phyloP scores from a whole-genome alignment of 1,139 yeast genomes.

The Diutina ranongensis region DNA sequence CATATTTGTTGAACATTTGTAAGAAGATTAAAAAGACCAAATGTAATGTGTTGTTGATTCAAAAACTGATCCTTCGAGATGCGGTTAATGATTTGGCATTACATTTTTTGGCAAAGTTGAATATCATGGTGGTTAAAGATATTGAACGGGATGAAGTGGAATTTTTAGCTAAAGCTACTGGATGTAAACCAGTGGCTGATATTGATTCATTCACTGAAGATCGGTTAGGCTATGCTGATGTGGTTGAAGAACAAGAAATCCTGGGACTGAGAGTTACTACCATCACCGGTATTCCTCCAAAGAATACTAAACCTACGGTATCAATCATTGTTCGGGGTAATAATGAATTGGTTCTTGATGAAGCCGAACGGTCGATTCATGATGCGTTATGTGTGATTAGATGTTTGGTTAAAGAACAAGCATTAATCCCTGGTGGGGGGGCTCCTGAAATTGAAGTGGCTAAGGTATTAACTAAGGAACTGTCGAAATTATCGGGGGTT shows the following conservation, averaged over 20 bases:
- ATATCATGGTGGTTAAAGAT: conserved; percentile 89
- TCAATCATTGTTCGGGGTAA: conserved; percentile 94
- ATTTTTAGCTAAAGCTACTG: conserved; percentile 80
- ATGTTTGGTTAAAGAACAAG: conserved; percentile 88
- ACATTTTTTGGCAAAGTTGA: conserved; percentile 85
- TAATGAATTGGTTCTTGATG: conserved; percentile 78
- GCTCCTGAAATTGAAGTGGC: conserved; percentile 97
- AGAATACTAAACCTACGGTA: conserved; percentile 61
- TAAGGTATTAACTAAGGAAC: conserved; percentile 65
- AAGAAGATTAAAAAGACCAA: conserved; percentile 93
- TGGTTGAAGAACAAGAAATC: conserved; percentile 84
- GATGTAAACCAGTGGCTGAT: conserved; percentile 95
- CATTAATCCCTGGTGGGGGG: conserved; percentile 97
- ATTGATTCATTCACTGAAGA: conserved; percentile 87
- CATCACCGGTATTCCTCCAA: conserved; percentile 66
- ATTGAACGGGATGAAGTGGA: conserved; percentile 96
- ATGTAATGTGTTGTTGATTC: conserved; percentile 88
- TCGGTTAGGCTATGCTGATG: conserved; percentile 82
- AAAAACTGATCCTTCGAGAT: conserved; percentile 89
- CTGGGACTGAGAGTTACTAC: conserved; percentile 89
- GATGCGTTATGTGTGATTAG: conserved; percentile 96
- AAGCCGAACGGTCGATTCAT: conserved; percentile 92
- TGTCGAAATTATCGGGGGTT: conserved; percentile 72
- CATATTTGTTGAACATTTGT: conserved; percentile 85
- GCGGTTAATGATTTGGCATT: conserved; percentile 95